Percentiles rank a stretch among this genome's conserved stretches.
These are phyloP conservation scores for Coniochaeta pulveracea DNA, from an alignment of 2,329 filamentous ascomycete species.

Conservation along the genomic window DNA sequence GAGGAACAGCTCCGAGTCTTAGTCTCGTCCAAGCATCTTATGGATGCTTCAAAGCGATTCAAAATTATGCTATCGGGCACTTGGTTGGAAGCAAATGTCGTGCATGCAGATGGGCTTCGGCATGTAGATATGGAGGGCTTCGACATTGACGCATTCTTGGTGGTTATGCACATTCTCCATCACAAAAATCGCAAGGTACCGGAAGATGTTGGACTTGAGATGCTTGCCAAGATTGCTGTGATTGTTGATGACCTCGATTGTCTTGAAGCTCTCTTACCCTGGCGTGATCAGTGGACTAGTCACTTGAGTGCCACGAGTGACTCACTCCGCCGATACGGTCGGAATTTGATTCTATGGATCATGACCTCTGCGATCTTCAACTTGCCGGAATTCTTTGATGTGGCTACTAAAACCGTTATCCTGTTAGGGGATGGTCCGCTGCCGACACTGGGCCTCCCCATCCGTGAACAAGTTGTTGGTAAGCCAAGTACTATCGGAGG, in stretches of 20 bases:
- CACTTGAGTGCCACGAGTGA: too few species aligned
- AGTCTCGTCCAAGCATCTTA: neutral
- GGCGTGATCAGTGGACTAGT: too few species aligned
- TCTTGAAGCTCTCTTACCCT: neutral
- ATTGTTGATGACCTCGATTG: neutral
- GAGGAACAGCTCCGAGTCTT: neutral
- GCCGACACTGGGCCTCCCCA: too few species aligned
- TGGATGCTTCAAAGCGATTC: neutral
- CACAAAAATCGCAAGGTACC: neutral
- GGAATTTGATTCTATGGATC: too few species aligned
- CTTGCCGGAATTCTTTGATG: too few species aligned
- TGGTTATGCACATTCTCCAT: slow-evolving; percentile 1
- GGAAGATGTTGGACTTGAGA: neutral
- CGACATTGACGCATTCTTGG: neutral
- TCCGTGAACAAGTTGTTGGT: too few species aligned
- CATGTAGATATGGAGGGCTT: slow-evolving; percentile 2
- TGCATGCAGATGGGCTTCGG: neutral
- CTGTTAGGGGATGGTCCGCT: too few species aligned
- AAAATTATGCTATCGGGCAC: neutral
- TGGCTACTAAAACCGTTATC: too few species aligned
- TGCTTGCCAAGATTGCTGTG: neutral
- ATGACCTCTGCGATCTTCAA: too few species aligned
- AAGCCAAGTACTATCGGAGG: too few species aligned
- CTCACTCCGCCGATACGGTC: too few species aligned
- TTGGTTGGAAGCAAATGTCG: neutral